Conservation (phyloP, 306 rosid species). For the Lotus japonicus region DNA sequence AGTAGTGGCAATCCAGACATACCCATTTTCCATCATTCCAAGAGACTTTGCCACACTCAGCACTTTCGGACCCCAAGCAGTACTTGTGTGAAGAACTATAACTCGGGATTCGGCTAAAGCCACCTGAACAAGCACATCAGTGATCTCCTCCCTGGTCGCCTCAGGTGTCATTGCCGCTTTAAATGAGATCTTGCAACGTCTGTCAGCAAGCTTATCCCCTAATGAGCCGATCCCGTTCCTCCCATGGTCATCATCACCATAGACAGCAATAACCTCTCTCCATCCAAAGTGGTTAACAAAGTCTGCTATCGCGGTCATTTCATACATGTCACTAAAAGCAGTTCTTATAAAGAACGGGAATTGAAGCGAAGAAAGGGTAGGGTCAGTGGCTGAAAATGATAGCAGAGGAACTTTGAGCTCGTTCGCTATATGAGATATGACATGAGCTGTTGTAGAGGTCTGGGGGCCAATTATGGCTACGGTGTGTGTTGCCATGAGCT, state of each 20-base stretch:
- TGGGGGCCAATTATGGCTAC: slow-evolving; percentile 96
- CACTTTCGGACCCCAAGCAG: slow-evolving; percentile 48
- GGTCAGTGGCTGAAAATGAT: slow-evolving; percentile 80
- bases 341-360: slow-evolving; percentile 84
- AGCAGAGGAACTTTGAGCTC: slow-evolving; percentile 84
- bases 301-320: slow-evolving; percentile 91
- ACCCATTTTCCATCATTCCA: slow-evolving; percentile 82
- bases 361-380: slow-evolving; percentile 84
- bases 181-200: slow-evolving; percentile 76
- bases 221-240: slow-evolving; percentile 78
- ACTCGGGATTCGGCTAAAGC: slow-evolving; percentile 75
- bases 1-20: slow-evolving; percentile 83
- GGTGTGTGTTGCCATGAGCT: slow-evolving; percentile 72
- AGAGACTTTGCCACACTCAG: slow-evolving; percentile 61
- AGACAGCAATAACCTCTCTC: slow-evolving; percentile 84
- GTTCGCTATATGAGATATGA: slow-evolving; percentile 77
- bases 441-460: slow-evolving; percentile 77
- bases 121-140: slow-evolving; percentile 72
- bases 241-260: slow-evolving; percentile 84
- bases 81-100: slow-evolving; percentile 60
- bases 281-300: slow-evolving; percentile 59
- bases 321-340: slow-evolving; percentile 57
- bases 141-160: slow-evolving; percentile 49
- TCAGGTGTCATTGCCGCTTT: slow-evolving; percentile 61
- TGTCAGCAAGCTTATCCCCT: slow-evolving; percentile 76